These are phyloP conservation scores for Albizia julibrissin DNA, from an alignment of 306 rosid species.

Conservation along the genomic window DNA sequence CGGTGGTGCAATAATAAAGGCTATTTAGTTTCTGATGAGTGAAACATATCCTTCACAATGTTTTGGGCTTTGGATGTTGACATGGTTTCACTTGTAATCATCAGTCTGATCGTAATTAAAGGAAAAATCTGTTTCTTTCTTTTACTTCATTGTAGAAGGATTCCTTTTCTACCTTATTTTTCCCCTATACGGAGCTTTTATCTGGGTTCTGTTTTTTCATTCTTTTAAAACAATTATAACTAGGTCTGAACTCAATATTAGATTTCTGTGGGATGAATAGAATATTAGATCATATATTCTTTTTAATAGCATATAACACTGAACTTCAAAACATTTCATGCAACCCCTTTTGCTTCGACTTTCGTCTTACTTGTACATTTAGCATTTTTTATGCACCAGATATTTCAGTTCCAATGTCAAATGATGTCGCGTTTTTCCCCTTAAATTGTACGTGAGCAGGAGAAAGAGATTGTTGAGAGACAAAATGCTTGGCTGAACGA, in stretches of 20 bases:
- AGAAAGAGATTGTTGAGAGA: constrained; percentile 86
- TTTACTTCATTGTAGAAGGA: background rate
- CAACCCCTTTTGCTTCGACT: constrained; percentile 2
- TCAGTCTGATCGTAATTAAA: background rate
- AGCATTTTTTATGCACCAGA: background rate
- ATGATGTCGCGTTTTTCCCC: constrained; percentile 21
- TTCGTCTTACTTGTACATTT: constrained; percentile 8
- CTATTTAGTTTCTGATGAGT: background rate
- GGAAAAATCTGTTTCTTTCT: background rate
- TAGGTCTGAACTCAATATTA: background rate
- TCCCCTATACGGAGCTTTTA: background rate
- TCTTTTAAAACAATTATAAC: background rate
- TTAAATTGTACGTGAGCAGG: constrained; percentile 50
- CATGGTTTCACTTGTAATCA: background rate
- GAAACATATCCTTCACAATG: background rate
- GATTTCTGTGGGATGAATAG: background rate
- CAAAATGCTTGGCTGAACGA: constrained; percentile 86
- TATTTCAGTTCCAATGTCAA: constrained; percentile 27
- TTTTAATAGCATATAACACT: background rate
- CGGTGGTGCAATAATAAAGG: background rate
- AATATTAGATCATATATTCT: background rate
- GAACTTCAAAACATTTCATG: background rate
- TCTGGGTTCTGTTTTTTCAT: background rate
- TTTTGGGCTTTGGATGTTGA: background rate
- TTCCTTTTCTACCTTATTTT: too few relatives aligned